Percentiles rank a stretch among this genome's conserved stretches.
These are phyloP conservation scores for Saccharomycopsis oosterbeekiorum DNA, from an alignment of 805 yeast species.

Conservation along the genomic window DNA sequence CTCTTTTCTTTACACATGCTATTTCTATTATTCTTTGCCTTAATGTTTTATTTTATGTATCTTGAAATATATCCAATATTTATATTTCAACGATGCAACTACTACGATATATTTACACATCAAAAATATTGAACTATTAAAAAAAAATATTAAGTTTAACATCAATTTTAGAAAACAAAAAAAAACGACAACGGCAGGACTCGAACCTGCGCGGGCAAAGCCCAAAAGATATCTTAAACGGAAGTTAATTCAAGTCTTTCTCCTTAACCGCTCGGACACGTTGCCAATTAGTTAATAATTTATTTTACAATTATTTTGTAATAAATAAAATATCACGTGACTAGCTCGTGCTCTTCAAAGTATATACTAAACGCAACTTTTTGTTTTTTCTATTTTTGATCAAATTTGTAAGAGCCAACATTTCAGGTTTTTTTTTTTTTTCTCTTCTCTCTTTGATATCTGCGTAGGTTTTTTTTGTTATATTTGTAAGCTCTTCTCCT, in stretches of 20 bases:
- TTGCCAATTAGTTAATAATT: conserved; percentile 6
- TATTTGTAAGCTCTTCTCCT: neutral
- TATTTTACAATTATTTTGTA: too few species aligned
- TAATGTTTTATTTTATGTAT: too few species aligned
- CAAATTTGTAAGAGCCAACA: neutral
- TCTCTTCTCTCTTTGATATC: neutral
- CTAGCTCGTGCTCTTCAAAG: neutral
- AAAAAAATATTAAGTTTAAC: too few species aligned
- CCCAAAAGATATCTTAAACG: conserved; percentile 37
- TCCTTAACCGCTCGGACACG: conserved; percentile 36
- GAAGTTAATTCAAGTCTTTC: conserved; percentile 25
- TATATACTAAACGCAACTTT: too few species aligned
- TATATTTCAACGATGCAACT: too few species aligned
- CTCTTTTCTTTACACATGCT: too few species aligned
- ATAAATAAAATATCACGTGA: neutral
- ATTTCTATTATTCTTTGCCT: too few species aligned
- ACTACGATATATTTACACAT: too few species aligned
- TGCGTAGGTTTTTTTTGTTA: neutral
- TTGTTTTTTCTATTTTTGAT: too few species aligned
- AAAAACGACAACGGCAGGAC: conserved; percentile 61
- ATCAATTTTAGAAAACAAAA: too few species aligned
- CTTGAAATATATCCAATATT: too few species aligned
- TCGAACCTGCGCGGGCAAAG: conserved; percentile 59
- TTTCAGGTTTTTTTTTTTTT: neutral
- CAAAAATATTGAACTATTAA: too few species aligned